Base-by-base conservation (phyloP, 768 basidiomycete genomes). In the Sporobolomyces roseus region DNA sequence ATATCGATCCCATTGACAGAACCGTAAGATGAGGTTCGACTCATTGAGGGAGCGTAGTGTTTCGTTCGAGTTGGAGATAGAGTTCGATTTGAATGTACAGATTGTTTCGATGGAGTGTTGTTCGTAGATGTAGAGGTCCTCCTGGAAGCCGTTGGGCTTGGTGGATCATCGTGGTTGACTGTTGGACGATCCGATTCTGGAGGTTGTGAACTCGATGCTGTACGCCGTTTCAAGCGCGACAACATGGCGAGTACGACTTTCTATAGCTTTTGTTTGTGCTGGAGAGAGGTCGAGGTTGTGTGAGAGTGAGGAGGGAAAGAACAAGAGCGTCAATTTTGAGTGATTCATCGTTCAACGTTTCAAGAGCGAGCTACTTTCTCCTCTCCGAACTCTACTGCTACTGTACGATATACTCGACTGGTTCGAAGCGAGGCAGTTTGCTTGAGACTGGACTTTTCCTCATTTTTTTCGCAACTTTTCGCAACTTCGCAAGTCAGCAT, bases 211-310 rank as follows among this genome's bases (percentile, higher is more conserved):
- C 49, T 60, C 45, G 56, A 51, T 56, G 58, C 41, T 30, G 65
- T 60, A 41, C 56, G 65, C 6, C 65, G 58, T 32, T 66, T 66
- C n/a, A 66, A 35, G 1, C 65, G 56, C 19, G 65, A 66, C 30
- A 66, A 50, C 65, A 66, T 66, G n/a, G n/a, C n/a, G n/a, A n/a
- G n/a, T n/a, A n/a, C n/a, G n/a, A n/a, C n/a, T n/a, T n/a, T n/a
- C n/a, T n/a, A n/a, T n/a, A n/a, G n/a, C n/a, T n/a, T n/a, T n/a
- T n/a, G n/a, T n/a, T n/a, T n/a, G n/a, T n/a, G n/a, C n/a, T n/a
- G n/a, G n/a, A n/a, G n/a, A n/a, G n/a, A n/a, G n/a, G n/a, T n/a
- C n/a, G n/a, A n/a, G n/a, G n/a, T n/a, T n/a, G n/a, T n/a, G n/a
- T n/a, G n/a, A n/a, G n/a, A n/a, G n/a, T n/a, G n/a, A n/a, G n/a